A percentile compares a stretch with the other conserved stretches of the same genome.
Conservation (phyloP, 164 flowering plant genomes). For the Houttuynia cordata region DNA sequence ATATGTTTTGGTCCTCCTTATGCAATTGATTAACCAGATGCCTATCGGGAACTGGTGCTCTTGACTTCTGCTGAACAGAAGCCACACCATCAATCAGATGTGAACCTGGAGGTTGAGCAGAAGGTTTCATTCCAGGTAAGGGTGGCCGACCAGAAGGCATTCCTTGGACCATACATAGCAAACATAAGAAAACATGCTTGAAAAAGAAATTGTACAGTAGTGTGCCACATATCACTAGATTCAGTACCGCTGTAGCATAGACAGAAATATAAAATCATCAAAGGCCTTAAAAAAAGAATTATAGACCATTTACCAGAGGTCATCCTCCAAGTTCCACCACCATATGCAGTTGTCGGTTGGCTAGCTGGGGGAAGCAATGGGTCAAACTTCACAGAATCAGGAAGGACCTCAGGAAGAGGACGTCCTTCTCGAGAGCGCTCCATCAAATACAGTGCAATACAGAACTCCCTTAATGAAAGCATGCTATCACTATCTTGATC, state of each 20-base stretch:
- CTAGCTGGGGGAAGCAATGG: constrained; percentile 47
- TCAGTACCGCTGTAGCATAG: no score
- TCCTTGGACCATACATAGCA: constrained; percentile 47
- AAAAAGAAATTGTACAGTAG: background rate
- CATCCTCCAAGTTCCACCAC: constrained; percentile 51
- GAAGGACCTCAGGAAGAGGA: constrained; percentile 72
- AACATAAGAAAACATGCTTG: constrained; percentile 4
- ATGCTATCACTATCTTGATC: constrained; percentile 96
- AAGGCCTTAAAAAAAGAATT: background rate
- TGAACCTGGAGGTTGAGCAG: constrained; percentile 25
- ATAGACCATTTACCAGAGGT: constrained; percentile 34
- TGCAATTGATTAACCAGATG: constrained; percentile 75
- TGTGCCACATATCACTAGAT: background rate
- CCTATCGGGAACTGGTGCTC: constrained; percentile 74
- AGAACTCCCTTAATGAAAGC: constrained; percentile 89
- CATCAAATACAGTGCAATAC: constrained; percentile 87
- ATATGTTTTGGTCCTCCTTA: constrained; percentile 65
- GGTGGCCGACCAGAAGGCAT: constrained; percentile 37
- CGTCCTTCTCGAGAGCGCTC: constrained; percentile 90
- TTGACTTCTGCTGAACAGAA: constrained; percentile 49
- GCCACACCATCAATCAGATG: constrained; percentile 22
- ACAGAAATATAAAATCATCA: background rate
- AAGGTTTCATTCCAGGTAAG: constrained; percentile 40
- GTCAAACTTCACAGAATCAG: constrained; percentile 50
- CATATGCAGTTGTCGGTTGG: constrained; percentile 39